These are phyloP conservation scores for Trichoderma gracile DNA, from an alignment of 2,329 filamentous ascomycete species.

Conservation along the genomic window DNA sequence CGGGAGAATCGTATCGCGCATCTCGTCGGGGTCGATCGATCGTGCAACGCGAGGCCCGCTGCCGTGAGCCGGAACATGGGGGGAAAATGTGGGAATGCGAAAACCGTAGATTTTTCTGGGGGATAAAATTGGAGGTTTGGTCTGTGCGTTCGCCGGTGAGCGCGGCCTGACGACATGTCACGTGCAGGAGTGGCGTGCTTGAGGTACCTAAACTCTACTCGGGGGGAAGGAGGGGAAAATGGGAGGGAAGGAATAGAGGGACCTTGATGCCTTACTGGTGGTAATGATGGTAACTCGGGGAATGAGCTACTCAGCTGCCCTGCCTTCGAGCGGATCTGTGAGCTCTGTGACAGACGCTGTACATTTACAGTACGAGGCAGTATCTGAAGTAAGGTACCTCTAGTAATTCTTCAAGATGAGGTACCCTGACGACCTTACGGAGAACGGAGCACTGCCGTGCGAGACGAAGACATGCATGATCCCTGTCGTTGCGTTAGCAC, in stretches of 20 bases:
- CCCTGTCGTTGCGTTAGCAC: slow-evolving; percentile 16
- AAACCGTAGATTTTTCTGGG: not conserved
- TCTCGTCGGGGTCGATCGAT: slow-evolving; percentile 6
- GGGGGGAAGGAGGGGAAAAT: too few relatives aligned
- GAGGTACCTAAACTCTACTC: not conserved
- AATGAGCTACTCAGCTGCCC: too few relatives aligned
- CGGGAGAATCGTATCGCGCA: not conserved
- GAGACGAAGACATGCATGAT: slow-evolving; percentile 6
- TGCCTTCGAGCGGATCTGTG: too few relatives aligned
- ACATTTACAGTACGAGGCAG: not conserved
- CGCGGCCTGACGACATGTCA: slow-evolving; percentile 17
- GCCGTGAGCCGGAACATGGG: not conserved
- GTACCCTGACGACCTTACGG: too few relatives aligned
- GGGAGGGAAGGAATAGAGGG: too few relatives aligned
- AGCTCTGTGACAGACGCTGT: not conserved
- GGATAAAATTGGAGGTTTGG: not conserved
- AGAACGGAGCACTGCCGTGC: too few relatives aligned
- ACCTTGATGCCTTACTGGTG: too few relatives aligned
- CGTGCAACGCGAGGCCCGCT: slow-evolving; percentile 5
- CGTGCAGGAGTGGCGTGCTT: slow-evolving; percentile 14
- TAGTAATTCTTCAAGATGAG: too few relatives aligned
- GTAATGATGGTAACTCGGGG: too few relatives aligned
- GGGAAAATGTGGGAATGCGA: slow-evolving; percentile 11
- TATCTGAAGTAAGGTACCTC: too few relatives aligned
- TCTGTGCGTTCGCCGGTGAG: not conserved